Conservation (phyloP, 1,139 yeast species). For the Candida sp. region DNA sequence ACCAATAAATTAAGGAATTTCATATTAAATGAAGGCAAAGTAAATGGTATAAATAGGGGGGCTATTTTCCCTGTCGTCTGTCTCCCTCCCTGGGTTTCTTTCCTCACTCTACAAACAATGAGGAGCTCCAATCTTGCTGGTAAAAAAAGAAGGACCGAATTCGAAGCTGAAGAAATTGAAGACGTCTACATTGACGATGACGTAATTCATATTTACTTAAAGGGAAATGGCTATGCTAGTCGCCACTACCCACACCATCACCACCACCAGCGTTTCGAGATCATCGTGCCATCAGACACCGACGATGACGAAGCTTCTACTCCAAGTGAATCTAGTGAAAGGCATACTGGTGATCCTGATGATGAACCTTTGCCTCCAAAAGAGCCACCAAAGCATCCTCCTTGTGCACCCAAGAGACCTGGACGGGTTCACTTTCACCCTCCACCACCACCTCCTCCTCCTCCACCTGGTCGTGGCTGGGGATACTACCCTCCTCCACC, state of each 20-base stretch:
- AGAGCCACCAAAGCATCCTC: not conserved
- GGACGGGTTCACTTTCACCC: not conserved
- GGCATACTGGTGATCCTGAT: not conserved
- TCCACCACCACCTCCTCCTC: constrained; percentile 8
- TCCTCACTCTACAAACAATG: not conserved
- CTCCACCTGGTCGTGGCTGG: not conserved
- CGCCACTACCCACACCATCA: not conserved
- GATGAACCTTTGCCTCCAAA: not conserved
- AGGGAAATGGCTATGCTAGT: not conserved
- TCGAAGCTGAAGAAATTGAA: not conserved
- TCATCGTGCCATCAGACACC: not conserved
- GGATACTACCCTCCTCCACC: no score
- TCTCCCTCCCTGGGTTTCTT: no score
- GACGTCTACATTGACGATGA: not conserved
- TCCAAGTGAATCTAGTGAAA: not conserved
- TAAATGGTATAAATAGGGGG: no score
- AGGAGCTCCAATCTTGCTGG: not conserved
- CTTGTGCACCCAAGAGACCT: no score
- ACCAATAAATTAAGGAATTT: no score
- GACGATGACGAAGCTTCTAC: not conserved
- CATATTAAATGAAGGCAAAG: no score
- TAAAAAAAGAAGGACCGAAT: not conserved
- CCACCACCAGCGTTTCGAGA: not conserved
- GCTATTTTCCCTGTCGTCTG: no score
- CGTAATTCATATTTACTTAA: not conserved